phyloP scores from a whole-genome alignment of 148 eudicot species.

The Simmondsia chinensis region DNA sequence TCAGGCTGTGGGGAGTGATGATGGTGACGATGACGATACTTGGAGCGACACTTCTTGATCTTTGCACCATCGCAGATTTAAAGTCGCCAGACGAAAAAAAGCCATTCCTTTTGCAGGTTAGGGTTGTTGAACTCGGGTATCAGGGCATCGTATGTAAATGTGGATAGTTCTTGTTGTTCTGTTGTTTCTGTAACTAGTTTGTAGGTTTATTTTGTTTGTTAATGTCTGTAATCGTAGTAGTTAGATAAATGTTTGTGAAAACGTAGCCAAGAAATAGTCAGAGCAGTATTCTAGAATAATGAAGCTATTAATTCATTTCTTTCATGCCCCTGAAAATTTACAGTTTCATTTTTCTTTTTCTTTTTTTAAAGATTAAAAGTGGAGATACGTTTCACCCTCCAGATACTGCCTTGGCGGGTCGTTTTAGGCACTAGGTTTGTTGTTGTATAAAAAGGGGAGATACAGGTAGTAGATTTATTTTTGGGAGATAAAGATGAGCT shows the following conservation, averaged over 20 bases:
- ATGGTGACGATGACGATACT: slow-evolving; percentile 59
- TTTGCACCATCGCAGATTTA: neutral
- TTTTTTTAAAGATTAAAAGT: too few species aligned
- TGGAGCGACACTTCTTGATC: slow-evolving; percentile 73
- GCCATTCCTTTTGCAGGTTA: neutral
- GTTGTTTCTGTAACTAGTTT: slow-evolving; percentile 6
- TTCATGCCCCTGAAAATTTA: too few species aligned
- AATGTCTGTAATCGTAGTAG: neutral
- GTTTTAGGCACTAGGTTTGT: too few species aligned
- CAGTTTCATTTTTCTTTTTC: too few species aligned
- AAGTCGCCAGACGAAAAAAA: slow-evolving; percentile 4
- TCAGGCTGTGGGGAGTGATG: slow-evolving; percentile 89
- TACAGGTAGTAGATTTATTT: too few species aligned
- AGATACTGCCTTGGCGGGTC: too few species aligned
- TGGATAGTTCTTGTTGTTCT: slow-evolving; percentile 12
- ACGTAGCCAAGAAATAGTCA: too few species aligned
- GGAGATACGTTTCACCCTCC: too few species aligned
- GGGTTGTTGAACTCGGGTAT: slow-evolving; percentile 5
- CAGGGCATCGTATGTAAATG: slow-evolving; percentile 2
- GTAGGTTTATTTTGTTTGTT: slow-evolving; percentile 4
- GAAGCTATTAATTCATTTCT: too few species aligned
- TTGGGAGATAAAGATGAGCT: too few species aligned
- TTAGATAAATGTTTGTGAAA: neutral
- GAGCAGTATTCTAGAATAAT: too few species aligned
- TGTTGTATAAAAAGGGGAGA: too few species aligned